These are phyloP conservation scores for Phytophthora sojae DNA, from an alignment of 352 stramenopile species.

Conservation along the genomic window DNA sequence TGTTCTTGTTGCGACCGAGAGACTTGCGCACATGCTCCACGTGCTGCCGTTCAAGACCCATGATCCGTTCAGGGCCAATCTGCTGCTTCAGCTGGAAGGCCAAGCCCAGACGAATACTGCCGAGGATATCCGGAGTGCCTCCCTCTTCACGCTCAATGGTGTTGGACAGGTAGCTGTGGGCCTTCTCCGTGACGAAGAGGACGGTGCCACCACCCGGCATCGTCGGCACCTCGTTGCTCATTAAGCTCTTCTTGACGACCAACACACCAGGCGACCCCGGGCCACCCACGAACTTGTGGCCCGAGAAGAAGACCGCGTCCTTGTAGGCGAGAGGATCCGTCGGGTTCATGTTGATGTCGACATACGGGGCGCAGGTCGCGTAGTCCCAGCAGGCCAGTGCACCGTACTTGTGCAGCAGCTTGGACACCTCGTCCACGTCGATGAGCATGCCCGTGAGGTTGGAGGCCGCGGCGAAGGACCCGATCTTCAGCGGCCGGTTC, in stretches of 20 bases:
- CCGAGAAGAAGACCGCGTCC: constrained; percentile 96
- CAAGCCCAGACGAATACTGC: constrained; percentile 93
- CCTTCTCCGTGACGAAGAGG: constrained; percentile 64
- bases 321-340: constrained; percentile 64
- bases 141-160: constrained; percentile 92
- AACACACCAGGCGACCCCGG: constrained; percentile 93
- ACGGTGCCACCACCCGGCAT: constrained; percentile 57
- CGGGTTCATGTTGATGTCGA: constrained; percentile 97
- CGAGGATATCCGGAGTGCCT: constrained; percentile 95
- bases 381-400: constrained; percentile 97
- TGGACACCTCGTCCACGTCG: constrained; percentile 91
- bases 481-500: constrained; percentile 77
- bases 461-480: constrained; percentile 92
- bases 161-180: constrained; percentile 83
- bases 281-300: constrained; percentile 97
- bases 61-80: constrained; percentile 60
- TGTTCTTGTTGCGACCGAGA: constrained; percentile 58
- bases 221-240: constrained; percentile 67
- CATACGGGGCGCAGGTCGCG: constrained; percentile 93
- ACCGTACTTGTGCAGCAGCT: constrained; percentile 91
- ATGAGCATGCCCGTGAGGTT: constrained; percentile 96
- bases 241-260: constrained; percentile 93
- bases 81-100: constrained; percentile 91
- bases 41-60: constrained; percentile 55
- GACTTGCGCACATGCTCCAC: constrained; percentile 45